Evolutionary conservation across 83 land plant species (phyloP).

Genomic region (Diphasiastrum complanatum): DNA sequence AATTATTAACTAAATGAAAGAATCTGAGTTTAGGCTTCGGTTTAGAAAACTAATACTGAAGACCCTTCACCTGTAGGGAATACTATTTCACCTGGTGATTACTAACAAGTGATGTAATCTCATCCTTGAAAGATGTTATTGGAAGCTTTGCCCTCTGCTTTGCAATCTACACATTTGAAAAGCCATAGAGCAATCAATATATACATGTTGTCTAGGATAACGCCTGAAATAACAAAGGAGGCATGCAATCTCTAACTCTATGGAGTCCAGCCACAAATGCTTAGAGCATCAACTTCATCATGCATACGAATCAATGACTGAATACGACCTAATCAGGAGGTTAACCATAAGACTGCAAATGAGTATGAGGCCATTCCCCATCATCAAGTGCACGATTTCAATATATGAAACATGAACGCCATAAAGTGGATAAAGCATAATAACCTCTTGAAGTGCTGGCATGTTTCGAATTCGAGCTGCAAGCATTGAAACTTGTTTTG

Average conservation of each 20-base stretch:
- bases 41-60: no score
- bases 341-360: no score
- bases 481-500: slow-evolving; percentile 48
- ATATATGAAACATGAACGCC: not conserved
- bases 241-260: no score
- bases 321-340: no score
- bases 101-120: slow-evolving; percentile 59
- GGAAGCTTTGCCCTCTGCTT: slow-evolving; percentile 76
- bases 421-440: not conserved
- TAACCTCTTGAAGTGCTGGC: slow-evolving; percentile 61
- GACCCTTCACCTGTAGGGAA: not conserved
- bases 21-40: not conserved
- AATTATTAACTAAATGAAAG: no score
- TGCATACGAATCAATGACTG: no score
- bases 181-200: not conserved
- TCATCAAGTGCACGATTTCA: not conserved
- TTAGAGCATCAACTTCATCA: no score
- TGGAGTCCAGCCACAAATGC: no score
- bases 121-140: slow-evolving; percentile 65
- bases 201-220: not conserved
- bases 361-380: no score
- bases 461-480: slow-evolving; percentile 37
- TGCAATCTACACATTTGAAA: slow-evolving; percentile 40
- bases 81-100: slow-evolving; percentile 57
- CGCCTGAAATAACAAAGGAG: no score